Percentiles rank a stretch among this genome's conserved stretches.
Conservation (phyloP, 2,329 filamentous ascomycete species). For the Colletotrichum eremochloae region DNA sequence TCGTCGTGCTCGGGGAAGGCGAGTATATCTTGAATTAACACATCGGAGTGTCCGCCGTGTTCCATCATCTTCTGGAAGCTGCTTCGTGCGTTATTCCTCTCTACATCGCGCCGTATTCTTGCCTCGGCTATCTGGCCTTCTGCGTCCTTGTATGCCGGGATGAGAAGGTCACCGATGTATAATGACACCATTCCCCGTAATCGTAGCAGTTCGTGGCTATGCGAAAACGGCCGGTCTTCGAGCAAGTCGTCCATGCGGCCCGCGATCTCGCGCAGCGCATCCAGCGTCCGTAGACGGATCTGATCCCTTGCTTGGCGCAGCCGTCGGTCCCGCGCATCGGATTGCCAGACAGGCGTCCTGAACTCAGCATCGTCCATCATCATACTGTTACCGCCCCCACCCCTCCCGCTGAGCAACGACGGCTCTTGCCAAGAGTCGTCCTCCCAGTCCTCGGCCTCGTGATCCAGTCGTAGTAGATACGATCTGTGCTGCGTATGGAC, state of each 20-base stretch:
- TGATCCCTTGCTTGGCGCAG: slow-evolving; percentile 53
- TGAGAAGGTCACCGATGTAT: slow-evolving; percentile 78
- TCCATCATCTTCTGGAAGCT: slow-evolving; percentile 56
- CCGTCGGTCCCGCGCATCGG: slow-evolving; percentile 41
- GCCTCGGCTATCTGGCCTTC: slow-evolving; percentile 48
- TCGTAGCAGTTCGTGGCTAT: slow-evolving; percentile 74
- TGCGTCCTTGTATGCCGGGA: slow-evolving; percentile 56
- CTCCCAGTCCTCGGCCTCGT: slow-evolving; percentile 50
- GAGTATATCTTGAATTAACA: slow-evolving; percentile 49
- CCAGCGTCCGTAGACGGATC: slow-evolving; percentile 66
- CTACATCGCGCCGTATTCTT: slow-evolving; percentile 39
- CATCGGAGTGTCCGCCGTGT: slow-evolving; percentile 50
- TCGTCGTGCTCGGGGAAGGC: slow-evolving; percentile 47
- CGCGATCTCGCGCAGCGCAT: slow-evolving; percentile 73
- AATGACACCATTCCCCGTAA: slow-evolving; percentile 81
- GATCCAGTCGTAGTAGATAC: slow-evolving; percentile 56
- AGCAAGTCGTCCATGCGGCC: slow-evolving; percentile 79
- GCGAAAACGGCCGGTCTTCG: slow-evolving; percentile 77
- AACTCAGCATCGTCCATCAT: slow-evolving; percentile 45
- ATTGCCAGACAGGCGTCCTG: slow-evolving; percentile 42
- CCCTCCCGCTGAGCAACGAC: slow-evolving; percentile 33
- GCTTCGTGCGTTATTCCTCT: slow-evolving; percentile 53
- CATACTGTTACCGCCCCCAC: slow-evolving; percentile 41
- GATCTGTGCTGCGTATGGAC: slow-evolving; percentile 71
- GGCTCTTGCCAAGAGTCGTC: slow-evolving; percentile 42